A percentile compares a stretch with the other conserved stretches of the same genome.
Evolutionary conservation across 768 basidiomycete genomes (phyloP).

Genomic region (Leccinum longicurvipes): DNA sequence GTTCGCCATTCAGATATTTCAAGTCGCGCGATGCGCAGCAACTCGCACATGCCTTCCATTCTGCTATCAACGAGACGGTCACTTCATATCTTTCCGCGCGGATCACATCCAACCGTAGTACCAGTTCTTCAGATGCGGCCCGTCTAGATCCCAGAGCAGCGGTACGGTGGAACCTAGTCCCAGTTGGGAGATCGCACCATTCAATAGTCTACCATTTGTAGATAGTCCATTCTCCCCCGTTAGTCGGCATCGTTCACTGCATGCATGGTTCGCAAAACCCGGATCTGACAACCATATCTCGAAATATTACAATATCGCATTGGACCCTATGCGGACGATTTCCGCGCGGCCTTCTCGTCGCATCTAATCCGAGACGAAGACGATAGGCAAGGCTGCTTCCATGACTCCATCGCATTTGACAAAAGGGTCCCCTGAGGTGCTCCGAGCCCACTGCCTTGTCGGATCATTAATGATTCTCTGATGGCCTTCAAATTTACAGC

Average conservation of each 20-base stretch:
- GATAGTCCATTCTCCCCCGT: slow-evolving; percentile 10
- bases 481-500: background rate
- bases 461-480: slow-evolving; percentile 11
- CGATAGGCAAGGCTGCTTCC: background rate
- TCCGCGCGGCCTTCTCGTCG: slow-evolving; percentile 14
- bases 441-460: background rate
- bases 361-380: background rate
- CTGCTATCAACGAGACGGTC: background rate
- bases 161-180: background rate
- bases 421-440: background rate
- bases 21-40: slow-evolving; percentile 9
- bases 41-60: slow-evolving; percentile 23
- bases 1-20: background rate
- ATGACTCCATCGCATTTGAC: background rate
- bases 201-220: slow-evolving; percentile 7
- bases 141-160: background rate
- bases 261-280: background rate
- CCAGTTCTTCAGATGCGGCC: background rate
- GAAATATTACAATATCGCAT: slow-evolving; percentile 14
- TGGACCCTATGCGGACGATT: slow-evolving; percentile 21
- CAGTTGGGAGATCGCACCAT: slow-evolving; percentile 10
- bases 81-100: slow-evolving; percentile 14
- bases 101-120: slow-evolving; percentile 17
- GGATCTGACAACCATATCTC: slow-evolving; percentile 15
- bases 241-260: background rate